Evolutionary conservation across 345 rosid species (phyloP), one percentile per base, ranked within the genome.

Genomic region (Heritiera fomes): DNA sequence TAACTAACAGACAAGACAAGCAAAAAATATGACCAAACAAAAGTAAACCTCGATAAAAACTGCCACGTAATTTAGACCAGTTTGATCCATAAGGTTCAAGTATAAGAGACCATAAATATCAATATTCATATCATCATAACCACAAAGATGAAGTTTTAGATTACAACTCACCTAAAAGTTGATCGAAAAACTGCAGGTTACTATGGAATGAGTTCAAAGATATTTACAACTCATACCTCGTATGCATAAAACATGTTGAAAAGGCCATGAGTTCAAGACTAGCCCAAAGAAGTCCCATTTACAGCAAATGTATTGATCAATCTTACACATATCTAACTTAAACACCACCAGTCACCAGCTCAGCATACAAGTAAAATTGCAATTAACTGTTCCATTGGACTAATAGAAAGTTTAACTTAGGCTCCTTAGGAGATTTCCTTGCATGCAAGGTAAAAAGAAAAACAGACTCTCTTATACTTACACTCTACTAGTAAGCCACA

Each of bases 31-130:
- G 61, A 41, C 52, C 14, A 74, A 10, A 49, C 40, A 63, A 11
- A 1, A 52, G 32, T 43, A 56, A 49, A 46, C 18, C 55, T 45
- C 55, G 18, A 46, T 28, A 68, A 53, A 67, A 20, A 74, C 30
- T n/a, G 60, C 70, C 53, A 58, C 9, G 32, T 56, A 58, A 28
- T 43, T 63, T 38, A 70, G 49, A 60, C 45, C 50, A 47, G n/a
- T 38, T 64, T 55, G 71, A 60, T 60, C 75, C n/a, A 28, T 38
- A 70, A 74, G 18, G 63, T 40, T 28, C 6, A 40, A 77, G 78
- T 67, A 61, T 53, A 58, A 52, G 75, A 78, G 52, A 53, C 60
- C 69, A 67, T 17, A 30, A 11, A 15, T 40, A 60, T 28, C 71
- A 49, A 30, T 7, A 71, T 28, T 71, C 60, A 32, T 45, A 46